phyloP scores from a whole-genome alignment of 2,329 filamentous ascomycete genomes.

The Monosporascus sp. region DNA sequence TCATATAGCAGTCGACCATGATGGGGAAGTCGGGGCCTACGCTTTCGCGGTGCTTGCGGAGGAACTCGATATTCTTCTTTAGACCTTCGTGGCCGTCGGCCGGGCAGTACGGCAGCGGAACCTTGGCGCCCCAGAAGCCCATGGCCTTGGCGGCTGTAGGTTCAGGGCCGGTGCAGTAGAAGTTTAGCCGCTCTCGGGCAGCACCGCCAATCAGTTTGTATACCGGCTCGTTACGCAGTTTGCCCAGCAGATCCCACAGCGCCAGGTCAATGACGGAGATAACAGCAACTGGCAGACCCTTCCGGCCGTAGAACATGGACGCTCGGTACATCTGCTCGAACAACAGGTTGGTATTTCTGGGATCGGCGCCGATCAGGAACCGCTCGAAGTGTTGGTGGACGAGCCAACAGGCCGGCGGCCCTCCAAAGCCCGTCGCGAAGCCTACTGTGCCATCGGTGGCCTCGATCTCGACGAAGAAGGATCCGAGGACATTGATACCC shows the following conservation, averaged over 20 bases:
- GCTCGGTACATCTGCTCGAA: slow-evolving; percentile 96
- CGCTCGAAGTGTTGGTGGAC: slow-evolving; percentile 90
- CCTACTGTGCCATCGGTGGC: slow-evolving; percentile 87
- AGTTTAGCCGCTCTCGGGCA: slow-evolving; percentile 76
- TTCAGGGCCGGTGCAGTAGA: slow-evolving; percentile 92
- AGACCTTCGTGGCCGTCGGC: slow-evolving; percentile 79
- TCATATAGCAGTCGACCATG: slow-evolving; percentile 98
- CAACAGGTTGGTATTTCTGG: slow-evolving; percentile 82
- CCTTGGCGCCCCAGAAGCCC: slow-evolving; percentile 89
- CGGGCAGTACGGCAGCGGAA: slow-evolving; percentile 82
- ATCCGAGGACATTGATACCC: slow-evolving; percentile 93
- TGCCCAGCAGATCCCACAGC: slow-evolving; percentile 87
- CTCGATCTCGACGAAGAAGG: slow-evolving; percentile 87
- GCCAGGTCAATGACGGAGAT: slow-evolving; percentile 94
- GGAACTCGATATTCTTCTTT: slow-evolving; percentile 84
- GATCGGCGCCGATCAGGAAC: slow-evolving; percentile 84
- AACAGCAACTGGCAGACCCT: slow-evolving; percentile 82
- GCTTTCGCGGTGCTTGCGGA: slow-evolving; percentile 75
- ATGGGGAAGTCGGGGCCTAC: slow-evolving; percentile 88
- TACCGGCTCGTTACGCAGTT: slow-evolving; percentile 86
- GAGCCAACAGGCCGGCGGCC: slow-evolving; percentile 89
- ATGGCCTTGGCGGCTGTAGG: slow-evolving; percentile 73
- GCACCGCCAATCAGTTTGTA: slow-evolving; percentile 91
- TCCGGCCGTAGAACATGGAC: slow-evolving; percentile 95
- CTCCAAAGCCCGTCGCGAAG: slow-evolving; percentile 90